Percentiles rank a stretch among this genome's conserved stretches.
Evolutionary conservation across 139 green algal genomes (phyloP).

Genomic region (Tetratostichococcus sp.): DNA sequence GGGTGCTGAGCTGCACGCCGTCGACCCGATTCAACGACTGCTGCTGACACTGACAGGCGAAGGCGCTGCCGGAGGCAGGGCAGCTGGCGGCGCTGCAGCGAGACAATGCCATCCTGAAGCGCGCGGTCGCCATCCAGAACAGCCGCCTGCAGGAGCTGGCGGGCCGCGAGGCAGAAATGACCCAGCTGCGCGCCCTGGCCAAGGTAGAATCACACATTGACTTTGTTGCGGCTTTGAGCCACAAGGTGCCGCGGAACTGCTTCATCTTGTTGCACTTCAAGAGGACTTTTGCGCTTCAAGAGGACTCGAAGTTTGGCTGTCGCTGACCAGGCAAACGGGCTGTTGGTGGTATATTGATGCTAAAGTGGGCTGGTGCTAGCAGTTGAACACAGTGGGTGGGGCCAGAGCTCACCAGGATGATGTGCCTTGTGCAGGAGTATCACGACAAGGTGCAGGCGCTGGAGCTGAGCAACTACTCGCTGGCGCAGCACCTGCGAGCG

Average conservation of each 20-base stretch:
- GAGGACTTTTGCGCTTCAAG: too few relatives aligned
- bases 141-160: conserved; percentile 45
- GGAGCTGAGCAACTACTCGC: conserved; percentile 76
- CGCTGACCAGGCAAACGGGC: too few relatives aligned
- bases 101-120: conserved; percentile 76
- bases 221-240: background rate
- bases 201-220: too few relatives aligned
- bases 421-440: conserved; percentile 53
- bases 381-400: too few relatives aligned
- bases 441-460: conserved; percentile 55
- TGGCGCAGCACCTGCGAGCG: conserved; percentile 69
- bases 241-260: too few relatives aligned
- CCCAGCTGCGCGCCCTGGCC: conserved; percentile 32
- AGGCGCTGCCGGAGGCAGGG: background rate
- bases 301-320: too few relatives aligned
- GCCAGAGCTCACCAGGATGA: too few relatives aligned
- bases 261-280: too few relatives aligned
- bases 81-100: conserved; percentile 39
- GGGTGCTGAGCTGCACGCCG: too few relatives aligned
- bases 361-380: too few relatives aligned
- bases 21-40: too few relatives aligned
- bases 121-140: conserved; percentile 79
- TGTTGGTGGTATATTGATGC: too few relatives aligned
- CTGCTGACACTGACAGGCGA: background rate
- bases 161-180: conserved; percentile 42